Base-by-base conservation (phyloP, 2,329 filamentous ascomycete genomes). In the Cladophialophora immunda region DNA sequence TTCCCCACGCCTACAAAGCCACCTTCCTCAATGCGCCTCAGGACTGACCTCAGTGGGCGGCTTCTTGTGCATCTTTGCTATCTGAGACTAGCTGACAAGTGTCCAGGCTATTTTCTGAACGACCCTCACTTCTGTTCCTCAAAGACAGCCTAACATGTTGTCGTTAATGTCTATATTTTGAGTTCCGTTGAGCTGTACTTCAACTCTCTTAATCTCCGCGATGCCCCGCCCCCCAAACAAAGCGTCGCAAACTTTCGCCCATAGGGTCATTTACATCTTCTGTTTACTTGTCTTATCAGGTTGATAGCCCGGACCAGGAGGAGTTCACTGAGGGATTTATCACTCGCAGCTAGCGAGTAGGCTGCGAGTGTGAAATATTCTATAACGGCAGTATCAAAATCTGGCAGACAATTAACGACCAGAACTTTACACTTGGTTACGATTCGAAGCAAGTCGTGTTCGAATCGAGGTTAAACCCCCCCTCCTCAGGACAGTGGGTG, bases 341-440 rank as follows among this genome's bases (percentile, higher is more conserved):
- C 27, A 22, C 3, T 19, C 13, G 4, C 1, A 17, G 36, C 15
- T 15, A 41, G 13, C 36, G 6, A 2, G 52, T 25, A 29, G 52
- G 30, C 30, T 54, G 17, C n/a, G 52, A 54, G 52, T 54, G 52
- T 54, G 52, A 30, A 15, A 54, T 54, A 54, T 54, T 9, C 27
- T 30, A 54, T 54, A 8, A 29, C 27, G 52, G 52, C 22, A n/a
- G 7, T 8, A 4, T 54, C 52, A 30, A 17, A 30, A 19, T 54
- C 25, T 54, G 22, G 52, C 25, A 30, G 27, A 54, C 25, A 25
- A 19, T 50, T 22, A 22, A 22, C 17, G 32, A 11, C 6, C 13
- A n/a, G 25, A 27, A 22, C 22, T 50, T 19, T 29, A 29, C 19
- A 15, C 22, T 59, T 19, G 13, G 30, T 7, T 54, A 54, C 30